Evolutionary conservation across 1,284 basidiomycete species (phyloP), one percentile per base, ranked within the genome.

Genomic region (Leucoagaricus sp.): DNA sequence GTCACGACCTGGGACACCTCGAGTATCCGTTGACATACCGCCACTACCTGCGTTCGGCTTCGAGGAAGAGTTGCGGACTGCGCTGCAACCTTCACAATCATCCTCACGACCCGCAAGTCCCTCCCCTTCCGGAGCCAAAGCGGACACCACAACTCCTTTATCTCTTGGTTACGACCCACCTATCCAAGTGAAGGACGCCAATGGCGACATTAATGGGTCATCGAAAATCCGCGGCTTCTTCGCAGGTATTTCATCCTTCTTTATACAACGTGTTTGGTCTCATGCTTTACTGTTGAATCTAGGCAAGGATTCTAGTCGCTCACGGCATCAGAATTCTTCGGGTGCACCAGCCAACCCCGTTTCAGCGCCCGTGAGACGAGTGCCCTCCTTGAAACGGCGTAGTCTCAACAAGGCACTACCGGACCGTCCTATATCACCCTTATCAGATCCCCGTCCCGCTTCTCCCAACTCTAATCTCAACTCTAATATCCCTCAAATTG

Each of bases 1-100:
- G 40, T 69, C 71, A 10, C 69, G 69, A 25, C 70, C 72, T 13
- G 71, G 65, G 49, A 73, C 67, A 51, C 69, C 70, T 2, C 65
- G 67, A 28, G 59, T 68, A 2, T 73, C 69, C 1, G 8, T 63
- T n/a, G 69, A 73, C 50, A 54, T 62, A 5, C 70, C 67, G 28
- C 69, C 68, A 28, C 60, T 69, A 17, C 66, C 69, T 2, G 61
- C 63, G 12, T 58, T 57, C 33, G 58, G 47, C 7, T 54, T 64
- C 41, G 65, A 69, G 29, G 59, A 67, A 45, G 69, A 73, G 38
- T 33, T 63, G n/a, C 65, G 72, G 3, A 68, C 67, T 60, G 65
- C 65, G 3, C 60, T 56, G 38, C 67, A 63, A 58, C 44, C 44
- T 55, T 55, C 45, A 25, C 53, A 49, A 28, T 53, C 58, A 31